Evolutionary conservation across 805 yeast genomes (phyloP).

Genomic region (Pichia insulana): DNA sequence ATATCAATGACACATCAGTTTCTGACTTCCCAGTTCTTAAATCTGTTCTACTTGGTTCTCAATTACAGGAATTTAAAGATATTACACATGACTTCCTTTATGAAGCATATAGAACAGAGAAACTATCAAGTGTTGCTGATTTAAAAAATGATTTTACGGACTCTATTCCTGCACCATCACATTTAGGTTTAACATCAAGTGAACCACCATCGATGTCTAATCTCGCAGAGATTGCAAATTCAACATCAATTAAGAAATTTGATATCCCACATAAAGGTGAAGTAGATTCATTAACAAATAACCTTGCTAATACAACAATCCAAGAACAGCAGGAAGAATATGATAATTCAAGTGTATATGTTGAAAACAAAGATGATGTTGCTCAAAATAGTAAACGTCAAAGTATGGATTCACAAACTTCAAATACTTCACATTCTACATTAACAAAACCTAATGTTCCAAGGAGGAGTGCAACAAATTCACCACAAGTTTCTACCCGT

Average conservation of each 20-base stretch:
- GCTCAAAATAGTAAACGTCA: conserved; percentile 6
- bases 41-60: conserved; percentile 50
- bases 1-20: conserved; percentile 42
- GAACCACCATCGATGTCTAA: conserved; percentile 52
- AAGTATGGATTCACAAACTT: conserved; percentile 7
- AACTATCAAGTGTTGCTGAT: conserved; percentile 48
- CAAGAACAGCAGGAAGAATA: conserved; percentile 11
- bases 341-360: background rate
- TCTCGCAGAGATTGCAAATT: conserved; percentile 43
- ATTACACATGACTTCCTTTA: conserved; percentile 57
- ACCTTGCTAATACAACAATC: conserved; percentile 7
- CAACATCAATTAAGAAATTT: conserved; percentile 25
- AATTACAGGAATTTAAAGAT: conserved; percentile 56
- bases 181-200: background rate
- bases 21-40: conserved; percentile 48
- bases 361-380: conserved; percentile 7
- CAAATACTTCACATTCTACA: conserved; percentile 11
- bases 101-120: conserved; percentile 58
- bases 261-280: conserved; percentile 13
- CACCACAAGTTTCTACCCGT: conserved; percentile 17
- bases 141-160: conserved; percentile 24
- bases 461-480: conserved; percentile 4
- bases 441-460: conserved; percentile 2
- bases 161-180: conserved; percentile 17
- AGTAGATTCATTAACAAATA: conserved; percentile 7